Evolutionary conservation across 805 yeast genomes (phyloP).

Genomic region (Sporopachydermia lactativora): DNA sequence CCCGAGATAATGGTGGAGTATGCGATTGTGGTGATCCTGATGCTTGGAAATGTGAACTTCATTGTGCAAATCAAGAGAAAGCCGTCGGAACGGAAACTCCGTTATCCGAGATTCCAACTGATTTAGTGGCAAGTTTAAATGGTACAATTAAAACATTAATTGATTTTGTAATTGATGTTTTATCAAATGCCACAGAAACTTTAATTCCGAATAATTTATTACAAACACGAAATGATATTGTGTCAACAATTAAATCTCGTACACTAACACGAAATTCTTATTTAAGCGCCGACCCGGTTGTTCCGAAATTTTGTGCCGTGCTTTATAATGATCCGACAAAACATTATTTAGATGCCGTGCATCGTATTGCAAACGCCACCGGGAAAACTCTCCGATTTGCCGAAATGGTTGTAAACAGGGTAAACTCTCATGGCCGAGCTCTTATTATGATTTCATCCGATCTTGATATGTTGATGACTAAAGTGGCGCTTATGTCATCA

Average conservation of each 20-base stretch:
- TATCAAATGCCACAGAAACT: constrained; percentile 33
- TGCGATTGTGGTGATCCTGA: constrained; percentile 88
- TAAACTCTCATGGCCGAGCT: constrained; percentile 55
- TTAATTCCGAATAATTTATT: constrained; percentile 4
- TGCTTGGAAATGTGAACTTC: constrained; percentile 49
- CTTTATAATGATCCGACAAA: constrained; percentile 71
- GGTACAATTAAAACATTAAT: constrained; percentile 32
- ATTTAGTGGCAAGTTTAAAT: constrained; percentile 23
- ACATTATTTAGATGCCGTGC: constrained; percentile 62
- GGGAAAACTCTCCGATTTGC: constrained; percentile 52
- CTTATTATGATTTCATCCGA: constrained; percentile 45
- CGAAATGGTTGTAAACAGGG: constrained; percentile 51
- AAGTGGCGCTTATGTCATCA: constrained; percentile 41
- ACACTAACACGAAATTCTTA: constrained; percentile 21
- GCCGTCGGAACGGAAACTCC: too few relatives aligned
- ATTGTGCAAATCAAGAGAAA: constrained; percentile 28
- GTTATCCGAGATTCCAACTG: constrained; percentile 27
- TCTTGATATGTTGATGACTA: constrained; percentile 31
- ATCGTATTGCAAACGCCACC: constrained; percentile 49
- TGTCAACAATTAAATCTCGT: not conserved
- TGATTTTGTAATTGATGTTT: constrained; percentile 50
- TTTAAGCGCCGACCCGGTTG: constrained; percentile 27
- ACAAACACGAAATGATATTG: too few relatives aligned
- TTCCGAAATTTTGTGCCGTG: constrained; percentile 38
- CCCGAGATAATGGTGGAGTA: constrained; percentile 58